Evolutionary conservation across 1,284 basidiomycete genomes (phyloP).

Genomic region (Bjerkandera adusta): DNA sequence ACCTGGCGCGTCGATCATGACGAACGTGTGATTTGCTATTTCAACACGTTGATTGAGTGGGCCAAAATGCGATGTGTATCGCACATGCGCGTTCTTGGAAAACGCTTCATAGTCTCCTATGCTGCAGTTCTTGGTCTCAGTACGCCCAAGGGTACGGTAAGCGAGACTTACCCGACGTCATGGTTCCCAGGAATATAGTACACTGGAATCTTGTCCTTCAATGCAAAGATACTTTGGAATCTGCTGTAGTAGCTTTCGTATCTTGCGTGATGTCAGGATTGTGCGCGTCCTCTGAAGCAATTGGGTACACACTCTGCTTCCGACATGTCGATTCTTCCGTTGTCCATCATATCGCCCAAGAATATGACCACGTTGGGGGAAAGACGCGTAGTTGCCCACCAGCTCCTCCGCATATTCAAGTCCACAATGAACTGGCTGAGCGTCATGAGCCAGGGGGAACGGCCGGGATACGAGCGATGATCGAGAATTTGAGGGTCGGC

Average conservation of each 20-base stretch:
- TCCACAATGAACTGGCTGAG: slow-evolving; percentile 62
- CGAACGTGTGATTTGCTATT: slow-evolving; percentile 69
- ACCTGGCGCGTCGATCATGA: slow-evolving; percentile 74
- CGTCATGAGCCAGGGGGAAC: slow-evolving; percentile 42
- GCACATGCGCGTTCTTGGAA: slow-evolving; percentile 55
- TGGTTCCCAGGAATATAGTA: slow-evolving; percentile 88
- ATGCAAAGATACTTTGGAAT: slow-evolving; percentile 68
- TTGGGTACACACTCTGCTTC: slow-evolving; percentile 62
- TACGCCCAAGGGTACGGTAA: slow-evolving; percentile 6
- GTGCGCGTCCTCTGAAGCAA: not conserved
- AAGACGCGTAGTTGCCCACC: slow-evolving; percentile 64
- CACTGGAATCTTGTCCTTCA: slow-evolving; percentile 39
- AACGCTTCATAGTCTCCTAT: slow-evolving; percentile 56
- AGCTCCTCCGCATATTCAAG: slow-evolving; percentile 80
- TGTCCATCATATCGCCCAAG: slow-evolving; percentile 88
- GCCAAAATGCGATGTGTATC: slow-evolving; percentile 71
- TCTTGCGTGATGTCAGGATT: slow-evolving; percentile 35
- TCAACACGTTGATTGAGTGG: slow-evolving; percentile 49
- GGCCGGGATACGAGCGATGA: slow-evolving; percentile 57
- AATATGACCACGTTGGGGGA: slow-evolving; percentile 76
- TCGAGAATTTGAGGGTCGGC: slow-evolving; percentile 85
- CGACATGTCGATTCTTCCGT: slow-evolving; percentile 62
- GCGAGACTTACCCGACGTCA: slow-evolving; percentile 65
- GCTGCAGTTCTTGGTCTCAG: slow-evolving; percentile 33
- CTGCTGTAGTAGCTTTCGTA: slow-evolving; percentile 66